phyloP scores from a whole-genome alignment of 768 basidiomycete species.

The Scleroderma bovista region DNA sequence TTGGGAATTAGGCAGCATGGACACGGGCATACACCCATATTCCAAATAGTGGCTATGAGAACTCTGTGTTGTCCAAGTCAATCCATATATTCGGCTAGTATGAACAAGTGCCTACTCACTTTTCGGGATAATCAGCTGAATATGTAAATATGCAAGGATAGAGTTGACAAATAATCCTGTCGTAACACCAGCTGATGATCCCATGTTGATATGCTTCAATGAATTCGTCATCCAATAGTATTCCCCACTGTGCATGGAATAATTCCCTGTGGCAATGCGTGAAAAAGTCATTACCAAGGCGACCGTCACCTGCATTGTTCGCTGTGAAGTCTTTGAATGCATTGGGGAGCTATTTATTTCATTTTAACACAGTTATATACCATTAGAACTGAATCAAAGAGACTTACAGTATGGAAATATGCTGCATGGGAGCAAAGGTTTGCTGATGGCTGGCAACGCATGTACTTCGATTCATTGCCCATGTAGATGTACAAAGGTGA shows the following conservation, averaged over 20 bases:
- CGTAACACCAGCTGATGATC: conserved; percentile 10
- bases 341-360: conserved; percentile 12
- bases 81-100: too few species aligned
- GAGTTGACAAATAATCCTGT: conserved; percentile 3
- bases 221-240: conserved; percentile 3
- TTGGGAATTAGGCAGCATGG: too few species aligned
- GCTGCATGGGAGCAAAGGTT: conserved; percentile 6
- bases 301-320: background rate
- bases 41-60: too few species aligned
- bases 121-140: conserved; percentile 32
- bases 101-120: conserved; percentile 14
- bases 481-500: conserved; percentile 17
- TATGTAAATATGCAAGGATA: conserved; percentile 26
- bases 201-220: conserved; percentile 9
- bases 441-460: conserved; percentile 9
- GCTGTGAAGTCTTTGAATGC: conserved; percentile 9
- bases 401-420: conserved; percentile 8
- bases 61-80: too few species aligned
- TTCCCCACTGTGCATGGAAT: conserved; percentile 5
- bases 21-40: too few species aligned
- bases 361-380: background rate
- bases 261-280: conserved; percentile 11
- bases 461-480: conserved; percentile 22
- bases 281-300: background rate
- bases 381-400: background rate